Base-by-base conservation (phyloP, 257 asterid genomes). In the Solanum raphanifolium region DNA sequence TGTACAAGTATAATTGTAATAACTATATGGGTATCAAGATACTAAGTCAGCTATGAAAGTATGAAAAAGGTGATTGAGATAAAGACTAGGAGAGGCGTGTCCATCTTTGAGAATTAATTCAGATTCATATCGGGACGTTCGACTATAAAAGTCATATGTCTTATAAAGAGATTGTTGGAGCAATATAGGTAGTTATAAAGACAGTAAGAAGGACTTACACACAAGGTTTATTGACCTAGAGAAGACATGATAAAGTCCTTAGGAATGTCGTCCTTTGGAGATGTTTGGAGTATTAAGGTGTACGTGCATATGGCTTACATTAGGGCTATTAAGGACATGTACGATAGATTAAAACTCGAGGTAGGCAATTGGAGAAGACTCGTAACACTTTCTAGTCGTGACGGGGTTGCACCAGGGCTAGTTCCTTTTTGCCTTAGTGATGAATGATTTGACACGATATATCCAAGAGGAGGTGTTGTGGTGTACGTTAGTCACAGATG, bases 51-150 rank as follows among this genome's bases (percentile, higher is more conserved):
- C 1, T 23, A 62, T 62, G 16, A 10, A 62, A 62, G 3, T 62
- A 4, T 62, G 31, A 0, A 12, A 62, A 13, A n/a, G 16, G 32
- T 10, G 8, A 11, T n/a, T 27, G 7, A 62, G 31, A 62, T 62
- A 10, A 62, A 62, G 71, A n/a, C 8, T 3, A 62, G 15, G 32
- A n/a, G 7, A 4, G 7, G 16, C 27, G 2, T n/a, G 32, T 62
- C 16, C n/a, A 11, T 62, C 31, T 62, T 9, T 62, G 31, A n/a
- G 2, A n/a, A 10, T 0, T 0, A 62, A 3, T 62, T 10, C 1
- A 0, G 5, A 62, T 62, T 62, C 4, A 0, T 62, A 5, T n/a
- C 16, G 13, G 1, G 6, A 15, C 1, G 0, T 62, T n/a, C 2
- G 1, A 10, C 31, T n/a, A n/a, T 2, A n/a, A 1, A 62, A 10